phyloP scores from a whole-genome alignment of 2,329 filamentous ascomycete species.

The Dothideomycetes sp. region DNA sequence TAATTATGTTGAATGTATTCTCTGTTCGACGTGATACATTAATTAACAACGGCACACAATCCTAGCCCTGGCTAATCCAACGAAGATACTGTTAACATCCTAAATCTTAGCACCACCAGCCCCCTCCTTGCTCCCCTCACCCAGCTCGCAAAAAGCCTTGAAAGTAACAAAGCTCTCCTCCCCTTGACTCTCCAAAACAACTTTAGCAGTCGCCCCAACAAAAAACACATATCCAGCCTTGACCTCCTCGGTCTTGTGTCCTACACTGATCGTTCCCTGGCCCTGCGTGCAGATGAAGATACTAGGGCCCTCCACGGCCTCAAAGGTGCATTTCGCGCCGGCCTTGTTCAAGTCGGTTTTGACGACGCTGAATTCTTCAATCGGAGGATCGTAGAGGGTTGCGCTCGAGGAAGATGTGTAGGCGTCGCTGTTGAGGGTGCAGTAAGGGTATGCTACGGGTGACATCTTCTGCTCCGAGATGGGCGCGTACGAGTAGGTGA shows the following conservation, averaged over 20 bases:
- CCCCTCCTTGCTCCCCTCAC: constrained; percentile 23
- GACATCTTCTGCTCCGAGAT: constrained; percentile 92
- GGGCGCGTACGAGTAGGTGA: constrained; percentile 92
- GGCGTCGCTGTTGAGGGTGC: constrained; percentile 65
- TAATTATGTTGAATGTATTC: too few relatives aligned
- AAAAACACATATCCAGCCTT: constrained; percentile 42
- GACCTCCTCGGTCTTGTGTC: constrained; percentile 62
- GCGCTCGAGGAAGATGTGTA: constrained; percentile 68
- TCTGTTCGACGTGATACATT: too few relatives aligned
- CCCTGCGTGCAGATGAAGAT: constrained; percentile 86
- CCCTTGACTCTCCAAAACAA: constrained; percentile 58
- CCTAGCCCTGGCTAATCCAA: too few relatives aligned
- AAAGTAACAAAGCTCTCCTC: constrained; percentile 74
- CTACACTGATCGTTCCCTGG: constrained; percentile 72
- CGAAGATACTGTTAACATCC: too few relatives aligned
- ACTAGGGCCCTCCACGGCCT: constrained; percentile 76
- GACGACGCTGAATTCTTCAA: constrained; percentile 90
- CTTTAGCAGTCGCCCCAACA: constrained; percentile 77
- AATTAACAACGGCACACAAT: too few relatives aligned
- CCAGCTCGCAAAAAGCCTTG: constrained; percentile 85
- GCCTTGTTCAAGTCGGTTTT: constrained; percentile 60
- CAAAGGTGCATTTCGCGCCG: constrained; percentile 78
- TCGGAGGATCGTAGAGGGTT: constrained; percentile 83
- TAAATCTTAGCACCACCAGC: too few relatives aligned
- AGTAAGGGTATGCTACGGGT: constrained; percentile 76